Evolutionary conservation across 768 basidiomycete genomes (phyloP).

Genomic region (Boletellus ananas): DNA sequence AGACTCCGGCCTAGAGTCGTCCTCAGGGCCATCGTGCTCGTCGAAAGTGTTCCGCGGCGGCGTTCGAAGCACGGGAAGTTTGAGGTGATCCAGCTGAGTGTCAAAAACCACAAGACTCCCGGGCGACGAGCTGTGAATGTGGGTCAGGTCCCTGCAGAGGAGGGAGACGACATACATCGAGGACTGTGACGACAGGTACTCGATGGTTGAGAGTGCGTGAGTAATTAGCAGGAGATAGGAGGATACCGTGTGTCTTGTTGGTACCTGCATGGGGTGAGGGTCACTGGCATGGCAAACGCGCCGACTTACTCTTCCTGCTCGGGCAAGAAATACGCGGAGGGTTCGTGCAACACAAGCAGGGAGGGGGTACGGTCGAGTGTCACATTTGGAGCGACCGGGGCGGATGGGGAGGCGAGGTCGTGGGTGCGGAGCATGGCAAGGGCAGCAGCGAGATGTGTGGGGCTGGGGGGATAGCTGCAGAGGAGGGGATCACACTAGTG

Average conservation of each 20-base stretch:
- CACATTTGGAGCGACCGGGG: conserved; percentile 28
- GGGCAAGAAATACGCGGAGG: conserved; percentile 50
- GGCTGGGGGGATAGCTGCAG: conserved; percentile 60
- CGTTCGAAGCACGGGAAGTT: conserved; percentile 43
- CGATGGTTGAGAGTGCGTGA: conserved; percentile 42
- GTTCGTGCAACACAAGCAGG: conserved; percentile 58
- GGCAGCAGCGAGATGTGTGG: conserved; percentile 50
- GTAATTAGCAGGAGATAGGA: conserved; percentile 51
- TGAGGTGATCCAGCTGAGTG: conserved; percentile 48
- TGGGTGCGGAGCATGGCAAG: conserved; percentile 46
- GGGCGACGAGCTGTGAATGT: conserved; percentile 14
- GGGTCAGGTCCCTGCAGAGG: not conserved
- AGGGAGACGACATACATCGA: conserved; percentile 17
- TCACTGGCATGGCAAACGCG: not conserved
- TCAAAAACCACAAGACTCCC: conserved; percentile 56
- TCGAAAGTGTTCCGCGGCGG: conserved; percentile 15
- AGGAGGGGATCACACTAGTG: conserved; percentile 6
- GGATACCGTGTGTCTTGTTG: conserved; percentile 36
- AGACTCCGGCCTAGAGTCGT: conserved; percentile 30
- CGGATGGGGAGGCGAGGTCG: conserved; percentile 16
- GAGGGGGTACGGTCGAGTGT: conserved; percentile 41
- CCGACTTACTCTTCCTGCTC: conserved; percentile 23
- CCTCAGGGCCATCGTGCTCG: conserved; percentile 17
- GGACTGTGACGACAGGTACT: conserved; percentile 31
- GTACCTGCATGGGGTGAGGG: not conserved